phyloP scores from a whole-genome alignment of 2,329 filamentous ascomycete species.

The Claviceps capensis region DNA sequence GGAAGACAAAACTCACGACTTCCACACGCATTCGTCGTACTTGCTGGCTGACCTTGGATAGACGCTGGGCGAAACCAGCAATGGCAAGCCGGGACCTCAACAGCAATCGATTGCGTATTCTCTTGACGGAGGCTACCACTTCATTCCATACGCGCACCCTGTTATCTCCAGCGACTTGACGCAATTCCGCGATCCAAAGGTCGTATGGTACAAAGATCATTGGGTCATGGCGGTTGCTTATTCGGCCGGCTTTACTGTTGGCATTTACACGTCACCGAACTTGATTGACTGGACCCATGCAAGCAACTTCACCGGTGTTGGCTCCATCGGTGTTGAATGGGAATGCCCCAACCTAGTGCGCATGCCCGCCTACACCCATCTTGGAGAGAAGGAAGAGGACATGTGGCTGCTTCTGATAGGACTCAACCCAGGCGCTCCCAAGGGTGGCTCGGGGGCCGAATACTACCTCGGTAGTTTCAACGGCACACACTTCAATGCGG shows the following conservation, averaged over 20 bases:
- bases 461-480: slow-evolving; percentile 27
- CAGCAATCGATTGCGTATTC: slow-evolving; percentile 40
- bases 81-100: slow-evolving; percentile 17
- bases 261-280: slow-evolving; percentile 40
- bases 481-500: slow-evolving; percentile 31
- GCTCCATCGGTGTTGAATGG: slow-evolving; percentile 40
- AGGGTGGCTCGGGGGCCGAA: slow-evolving; percentile 39
- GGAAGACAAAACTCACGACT: no score
- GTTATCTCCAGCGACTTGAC: slow-evolving; percentile 39
- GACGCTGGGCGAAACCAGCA: slow-evolving; percentile 11
- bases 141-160: slow-evolving; percentile 35
- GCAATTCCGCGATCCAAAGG: slow-evolving; percentile 53
- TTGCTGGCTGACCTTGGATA: slow-evolving; percentile 1
- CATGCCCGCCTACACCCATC: no score
- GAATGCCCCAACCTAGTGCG: slow-evolving; percentile 45
- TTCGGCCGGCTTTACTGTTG: slow-evolving; percentile 36
- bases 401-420: slow-evolving; percentile 34
- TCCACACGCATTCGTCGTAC: slow-evolving; percentile 1
- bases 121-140: no score
- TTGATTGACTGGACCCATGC: slow-evolving; percentile 19
- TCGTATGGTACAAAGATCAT: slow-evolving; percentile 34
- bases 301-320: slow-evolving; percentile 40
- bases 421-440: slow-evolving; percentile 43
- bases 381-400: slow-evolving; percentile 13
- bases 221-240: slow-evolving; percentile 34